These are phyloP conservation scores for Leptodermis oblonga DNA, from an alignment of 257 asterid genomes.

Conservation along the genomic window DNA sequence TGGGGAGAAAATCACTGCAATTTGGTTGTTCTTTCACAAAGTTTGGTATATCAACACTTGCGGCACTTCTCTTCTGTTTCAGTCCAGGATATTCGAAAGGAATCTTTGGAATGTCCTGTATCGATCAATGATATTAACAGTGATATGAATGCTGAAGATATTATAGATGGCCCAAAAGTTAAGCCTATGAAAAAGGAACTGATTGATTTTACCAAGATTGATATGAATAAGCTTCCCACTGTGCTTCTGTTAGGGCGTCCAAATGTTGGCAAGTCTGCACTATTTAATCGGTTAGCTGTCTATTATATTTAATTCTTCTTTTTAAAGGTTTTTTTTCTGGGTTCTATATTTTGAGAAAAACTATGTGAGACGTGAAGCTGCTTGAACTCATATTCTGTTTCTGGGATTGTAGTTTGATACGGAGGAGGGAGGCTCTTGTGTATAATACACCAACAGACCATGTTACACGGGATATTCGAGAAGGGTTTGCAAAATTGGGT, in stretches of 20 bases:
- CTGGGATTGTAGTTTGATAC: slow-evolving; percentile 58
- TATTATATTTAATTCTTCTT: slow-evolving; percentile 4
- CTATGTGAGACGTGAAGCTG: slow-evolving; percentile 12
- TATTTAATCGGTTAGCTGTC: slow-evolving; percentile 76
- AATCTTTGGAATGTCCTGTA: slow-evolving; percentile 26
- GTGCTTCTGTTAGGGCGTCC: slow-evolving; percentile 87
- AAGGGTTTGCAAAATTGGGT: slow-evolving; percentile 92
- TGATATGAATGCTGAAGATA: slow-evolving; percentile 26
- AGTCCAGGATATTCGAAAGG: slow-evolving; percentile 27
- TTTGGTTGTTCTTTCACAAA: slow-evolving; percentile 10
- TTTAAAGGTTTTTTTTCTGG: not conserved
- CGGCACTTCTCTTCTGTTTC: slow-evolving; percentile 38
- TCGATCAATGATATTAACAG: slow-evolving; percentile 23
- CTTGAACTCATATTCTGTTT: slow-evolving; percentile 18
- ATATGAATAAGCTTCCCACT: slow-evolving; percentile 71
- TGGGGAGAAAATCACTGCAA: slow-evolving; percentile 21
- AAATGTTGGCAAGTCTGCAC: slow-evolving; percentile 88
- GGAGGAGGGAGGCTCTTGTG: slow-evolving; percentile 95
- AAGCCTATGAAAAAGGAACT: slow-evolving; percentile 31
- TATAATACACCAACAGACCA: slow-evolving; percentile 94
- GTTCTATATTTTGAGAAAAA: slow-evolving; percentile 10
- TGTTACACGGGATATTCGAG: slow-evolving; percentile 91
- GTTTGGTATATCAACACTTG: slow-evolving; percentile 21
- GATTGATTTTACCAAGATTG: slow-evolving; percentile 64
- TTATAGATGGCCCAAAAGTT: slow-evolving; percentile 22